phyloP scores from a whole-genome alignment of 2,329 filamentous ascomycete genomes.

The Hyphodiscus sp. region DNA sequence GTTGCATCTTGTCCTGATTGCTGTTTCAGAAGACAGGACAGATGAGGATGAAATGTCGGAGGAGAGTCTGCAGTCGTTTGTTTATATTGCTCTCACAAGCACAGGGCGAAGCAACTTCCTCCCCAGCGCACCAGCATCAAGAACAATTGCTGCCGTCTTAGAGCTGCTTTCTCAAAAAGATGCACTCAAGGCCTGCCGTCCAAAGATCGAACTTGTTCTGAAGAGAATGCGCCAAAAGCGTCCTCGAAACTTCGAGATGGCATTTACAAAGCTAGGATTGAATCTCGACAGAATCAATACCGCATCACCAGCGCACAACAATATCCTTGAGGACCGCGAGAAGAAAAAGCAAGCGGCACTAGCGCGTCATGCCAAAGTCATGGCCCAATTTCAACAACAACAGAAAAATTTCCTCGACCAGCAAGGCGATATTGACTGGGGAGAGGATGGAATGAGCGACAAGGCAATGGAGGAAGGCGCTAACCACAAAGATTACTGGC shows the following conservation, averaged over 20 bases:
- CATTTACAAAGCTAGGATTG: slow-evolving; percentile 57
- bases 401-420: slow-evolving; percentile 91
- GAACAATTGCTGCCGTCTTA: slow-evolving; percentile 59
- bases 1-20: slow-evolving; percentile 79
- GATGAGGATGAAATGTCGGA: slow-evolving; percentile 45
- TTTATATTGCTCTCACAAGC: slow-evolving; percentile 61
- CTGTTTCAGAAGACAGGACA: slow-evolving; percentile 73
- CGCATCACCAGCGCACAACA: slow-evolving; percentile 65
- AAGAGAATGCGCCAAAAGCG: slow-evolving; percentile 79
- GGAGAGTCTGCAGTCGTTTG: slow-evolving; percentile 57
- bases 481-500: slow-evolving; percentile 70
- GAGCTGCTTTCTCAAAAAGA: slow-evolving; percentile 59
- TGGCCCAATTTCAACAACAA: slow-evolving; percentile 97
- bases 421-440: slow-evolving; percentile 84
- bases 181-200: slow-evolving; percentile 73
- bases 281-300: slow-evolving; percentile 75
- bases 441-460: slow-evolving; percentile 70
- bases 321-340: slow-evolving; percentile 58
- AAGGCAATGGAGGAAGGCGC: slow-evolving; percentile 55
- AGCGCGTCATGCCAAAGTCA: slow-evolving; percentile 85
- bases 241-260: slow-evolving; percentile 63
- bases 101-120: slow-evolving; percentile 56
- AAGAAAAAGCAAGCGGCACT: slow-evolving; percentile 85
- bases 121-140: slow-evolving; percentile 46
- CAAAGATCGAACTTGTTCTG: slow-evolving; percentile 78